A percentile compares a stretch with the other conserved stretches of the same genome.
Evolutionary conservation across 2,329 filamentous ascomycete genomes (phyloP).

Genomic region (Claviceps citrina): DNA sequence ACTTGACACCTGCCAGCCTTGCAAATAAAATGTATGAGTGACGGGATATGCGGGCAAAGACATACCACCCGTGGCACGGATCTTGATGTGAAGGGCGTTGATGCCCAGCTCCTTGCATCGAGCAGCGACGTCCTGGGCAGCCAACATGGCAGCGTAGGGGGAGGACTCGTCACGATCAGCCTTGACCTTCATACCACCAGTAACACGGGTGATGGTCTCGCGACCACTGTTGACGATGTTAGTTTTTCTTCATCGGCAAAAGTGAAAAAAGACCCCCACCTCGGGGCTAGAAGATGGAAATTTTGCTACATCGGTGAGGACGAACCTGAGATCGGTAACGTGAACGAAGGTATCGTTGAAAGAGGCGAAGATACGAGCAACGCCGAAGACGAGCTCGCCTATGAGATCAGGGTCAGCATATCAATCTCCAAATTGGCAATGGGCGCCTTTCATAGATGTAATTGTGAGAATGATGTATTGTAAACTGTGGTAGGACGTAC

Average conservation of each 20-base stretch:
- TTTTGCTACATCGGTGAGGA: constrained; percentile 14
- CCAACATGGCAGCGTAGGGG: constrained; percentile 99
- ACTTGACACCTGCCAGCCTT: no score
- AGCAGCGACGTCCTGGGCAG: constrained; percentile 90
- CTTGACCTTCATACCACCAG: constrained; percentile 99
- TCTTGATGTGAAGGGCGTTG: constrained; percentile 99
- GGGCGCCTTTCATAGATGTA: not conserved
- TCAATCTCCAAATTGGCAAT: not conserved
- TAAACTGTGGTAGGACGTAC: constrained; percentile 36
- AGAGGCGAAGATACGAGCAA: constrained; percentile 90
- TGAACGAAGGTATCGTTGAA: constrained; percentile 94
- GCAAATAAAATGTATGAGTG: not conserved
- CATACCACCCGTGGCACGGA: constrained; percentile 93
- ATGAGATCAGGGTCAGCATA: constrained; percentile 10
- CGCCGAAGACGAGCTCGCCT: constrained; percentile 96
- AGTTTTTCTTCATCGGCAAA: not conserved
- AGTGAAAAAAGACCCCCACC: no score
- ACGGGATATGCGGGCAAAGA: constrained; percentile 10
- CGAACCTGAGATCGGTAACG: constrained; percentile 94
- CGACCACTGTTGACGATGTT: constrained; percentile 56
- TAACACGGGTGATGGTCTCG: constrained; percentile 99
- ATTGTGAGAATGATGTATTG: not conserved
- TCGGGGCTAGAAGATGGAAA: not conserved
- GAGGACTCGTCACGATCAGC: constrained; percentile 99
- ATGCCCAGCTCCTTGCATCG: constrained; percentile 60